phyloP scores from a whole-genome alignment of 371 early-diverging fungal genomes.

The Mortierella sp. region DNA sequence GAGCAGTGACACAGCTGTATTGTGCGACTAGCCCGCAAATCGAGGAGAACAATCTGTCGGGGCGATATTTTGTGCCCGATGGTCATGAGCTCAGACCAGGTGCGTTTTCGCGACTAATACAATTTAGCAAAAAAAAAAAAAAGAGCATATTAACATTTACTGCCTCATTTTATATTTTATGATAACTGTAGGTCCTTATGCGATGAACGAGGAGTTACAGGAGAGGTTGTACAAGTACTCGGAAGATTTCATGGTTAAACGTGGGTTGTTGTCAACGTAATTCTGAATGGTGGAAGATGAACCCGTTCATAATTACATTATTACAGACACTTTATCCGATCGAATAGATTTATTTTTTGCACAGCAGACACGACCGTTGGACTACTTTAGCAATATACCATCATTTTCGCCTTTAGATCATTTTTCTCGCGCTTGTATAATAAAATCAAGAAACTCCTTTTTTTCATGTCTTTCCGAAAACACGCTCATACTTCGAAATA shows the following conservation, averaged over 20 bases:
- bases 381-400: too few species aligned
- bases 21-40: constrained; percentile 77
- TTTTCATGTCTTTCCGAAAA: too few species aligned
- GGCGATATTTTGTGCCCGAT: constrained; percentile 51
- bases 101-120: not conserved
- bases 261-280: constrained; percentile 14
- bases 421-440: too few species aligned
- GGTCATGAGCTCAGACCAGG: constrained; percentile 50
- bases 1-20: constrained; percentile 74
- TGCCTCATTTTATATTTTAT: not conserved
- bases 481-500: too few species aligned
- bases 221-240: constrained; percentile 48
- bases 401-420: too few species aligned
- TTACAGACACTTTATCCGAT: too few species aligned
- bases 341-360: too few species aligned
- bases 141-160: not conserved
- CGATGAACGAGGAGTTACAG: constrained; percentile 46
- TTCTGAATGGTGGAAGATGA: too few species aligned
- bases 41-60: constrained; percentile 31
- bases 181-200: constrained; percentile 35
- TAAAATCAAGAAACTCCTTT: too few species aligned
- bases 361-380: too few species aligned
- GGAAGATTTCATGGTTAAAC: constrained; percentile 44
- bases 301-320: too few species aligned
- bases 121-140: not conserved